Conservation (phyloP, 345 rosid genomes). For the Toxicodendron radicans region DNA sequence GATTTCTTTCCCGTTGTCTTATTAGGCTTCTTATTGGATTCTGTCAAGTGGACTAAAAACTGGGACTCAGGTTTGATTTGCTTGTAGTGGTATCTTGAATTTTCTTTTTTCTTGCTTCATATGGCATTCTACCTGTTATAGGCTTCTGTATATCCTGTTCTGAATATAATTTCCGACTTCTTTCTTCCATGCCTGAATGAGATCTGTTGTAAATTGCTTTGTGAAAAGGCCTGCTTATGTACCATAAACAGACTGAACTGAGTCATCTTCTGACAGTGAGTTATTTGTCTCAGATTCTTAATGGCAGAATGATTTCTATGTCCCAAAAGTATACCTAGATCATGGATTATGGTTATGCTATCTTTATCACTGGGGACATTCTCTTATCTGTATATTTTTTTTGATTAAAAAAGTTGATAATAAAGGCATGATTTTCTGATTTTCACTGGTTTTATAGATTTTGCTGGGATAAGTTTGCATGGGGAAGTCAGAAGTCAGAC, state of each 20-base stretch:
- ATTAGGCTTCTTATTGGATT: too few species aligned
- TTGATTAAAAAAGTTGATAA: neutral
- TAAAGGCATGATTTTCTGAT: neutral
- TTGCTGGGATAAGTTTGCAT: conserved; percentile 95
- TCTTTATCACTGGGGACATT: neutral
- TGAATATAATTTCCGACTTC: neutral
- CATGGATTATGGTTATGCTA: neutral
- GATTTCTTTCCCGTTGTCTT: too few species aligned
- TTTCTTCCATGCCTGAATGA: neutral
- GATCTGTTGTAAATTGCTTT: neutral
- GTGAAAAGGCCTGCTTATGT: neutral
- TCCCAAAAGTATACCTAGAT: neutral
- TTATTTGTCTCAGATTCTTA: neutral
- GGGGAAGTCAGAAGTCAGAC: conserved; percentile 79
- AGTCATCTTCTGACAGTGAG: neutral
- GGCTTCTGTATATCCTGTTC: neutral
- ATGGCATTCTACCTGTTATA: neutral
- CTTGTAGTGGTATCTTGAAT: too few species aligned
- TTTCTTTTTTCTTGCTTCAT: neutral
- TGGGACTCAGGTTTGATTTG: too few species aligned
- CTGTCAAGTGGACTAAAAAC: too few species aligned
- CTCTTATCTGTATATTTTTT: conserved; percentile 8
- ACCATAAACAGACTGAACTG: neutral
- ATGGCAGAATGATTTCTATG: neutral
- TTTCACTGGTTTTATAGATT: conserved; percentile 45